Base-by-base conservation (phyloP, 805 yeast species). In the Barnettozyma populi region DNA sequence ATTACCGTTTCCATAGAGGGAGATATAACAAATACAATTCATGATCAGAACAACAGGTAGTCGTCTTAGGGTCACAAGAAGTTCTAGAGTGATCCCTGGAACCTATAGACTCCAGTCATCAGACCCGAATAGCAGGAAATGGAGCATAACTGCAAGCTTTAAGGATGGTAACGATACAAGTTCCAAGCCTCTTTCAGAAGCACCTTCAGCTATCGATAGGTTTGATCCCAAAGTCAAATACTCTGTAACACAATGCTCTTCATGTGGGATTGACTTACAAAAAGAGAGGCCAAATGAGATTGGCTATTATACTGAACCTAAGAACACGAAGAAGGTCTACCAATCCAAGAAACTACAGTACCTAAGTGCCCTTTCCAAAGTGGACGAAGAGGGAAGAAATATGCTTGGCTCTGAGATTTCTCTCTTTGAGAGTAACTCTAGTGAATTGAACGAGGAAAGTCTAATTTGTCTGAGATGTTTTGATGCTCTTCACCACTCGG, bases 201-300 rank as follows among this genome's bases (percentile, higher is more conserved):
- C 27, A 32, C 39, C 6, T 18, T 14, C 24, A 37, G 8, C 23
- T 10, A 11, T 13, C 3, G 46, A 37, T 36, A 44, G n/a, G 24
- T 49, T 39, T 32, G 52, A 49, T 32, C 49, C 52, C 18, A 39
- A 20, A 8, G 40, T 42, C 21, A 41, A 48, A 29, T 48, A 51
- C 16, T 45, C 49, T 23, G 24, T 35, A 4, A 32, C 45, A 14
- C 45, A 51, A 10, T 82, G 89, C 59, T 57, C 67, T 5, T 74
- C 85, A 2, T 83, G 90, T 65, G 88, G 88, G 24, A 64, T 80
- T 7, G 52, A 54, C 9, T 62, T 82, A 19, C 88, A 83, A 55
- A 57, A 58, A 6, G 52, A 47, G 0, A 64, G 73, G 43, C 60
- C 69, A 0, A 36, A 44, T 0, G 51, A 57, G 23, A 68, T 70